These are phyloP conservation scores for Nidularia sp. DNA, from an alignment of 768 basidiomycete species.

Conservation along the genomic window DNA sequence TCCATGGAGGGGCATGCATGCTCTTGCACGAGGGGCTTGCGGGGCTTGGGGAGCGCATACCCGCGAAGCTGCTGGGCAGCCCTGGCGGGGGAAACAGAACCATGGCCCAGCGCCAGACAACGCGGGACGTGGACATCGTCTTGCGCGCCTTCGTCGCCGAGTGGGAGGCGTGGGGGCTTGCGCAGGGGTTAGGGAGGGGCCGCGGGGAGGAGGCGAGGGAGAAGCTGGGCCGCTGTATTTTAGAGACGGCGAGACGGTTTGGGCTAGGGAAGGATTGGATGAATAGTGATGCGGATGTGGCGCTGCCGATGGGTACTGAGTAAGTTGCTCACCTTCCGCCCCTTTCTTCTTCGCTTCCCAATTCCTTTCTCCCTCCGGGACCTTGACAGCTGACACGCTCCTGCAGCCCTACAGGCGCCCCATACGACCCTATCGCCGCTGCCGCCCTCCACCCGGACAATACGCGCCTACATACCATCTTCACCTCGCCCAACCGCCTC, in stretches of 20 bases:
- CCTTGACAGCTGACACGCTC: background rate
- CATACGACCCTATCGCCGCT: slow-evolving; percentile 59
- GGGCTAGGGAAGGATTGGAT: slow-evolving; percentile 67
- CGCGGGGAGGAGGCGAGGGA: no score
- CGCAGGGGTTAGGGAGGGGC: slow-evolving; percentile 45
- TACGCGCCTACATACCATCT: slow-evolving; percentile 51
- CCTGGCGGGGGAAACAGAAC: slow-evolving; percentile 10
- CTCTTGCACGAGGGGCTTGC: slow-evolving; percentile 50
- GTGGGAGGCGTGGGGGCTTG: slow-evolving; percentile 39
- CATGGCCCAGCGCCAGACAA: slow-evolving; percentile 43
- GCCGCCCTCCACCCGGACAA: slow-evolving; percentile 51
- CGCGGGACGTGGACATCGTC: slow-evolving; percentile 68
- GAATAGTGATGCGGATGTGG: slow-evolving; percentile 72
- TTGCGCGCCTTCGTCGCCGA: slow-evolving; percentile 57
- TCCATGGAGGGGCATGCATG: slow-evolving; percentile 76
- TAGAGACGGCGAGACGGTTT: slow-evolving; percentile 46
- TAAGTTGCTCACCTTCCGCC: slow-evolving; percentile 26
- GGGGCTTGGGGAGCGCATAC: slow-evolving; percentile 20
- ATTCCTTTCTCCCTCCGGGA: background rate
- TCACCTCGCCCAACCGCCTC: slow-evolving; percentile 43
- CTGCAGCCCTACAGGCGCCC: slow-evolving; percentile 17
- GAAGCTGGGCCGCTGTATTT: slow-evolving; percentile 47
- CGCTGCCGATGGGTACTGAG: slow-evolving; percentile 63
- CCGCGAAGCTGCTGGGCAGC: slow-evolving; percentile 7
- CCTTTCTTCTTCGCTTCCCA: slow-evolving; percentile 1